Evolutionary conservation across 805 yeast species (phyloP), one percentile per base, ranked within the genome.

Genomic region (Starmera quercuum): DNA sequence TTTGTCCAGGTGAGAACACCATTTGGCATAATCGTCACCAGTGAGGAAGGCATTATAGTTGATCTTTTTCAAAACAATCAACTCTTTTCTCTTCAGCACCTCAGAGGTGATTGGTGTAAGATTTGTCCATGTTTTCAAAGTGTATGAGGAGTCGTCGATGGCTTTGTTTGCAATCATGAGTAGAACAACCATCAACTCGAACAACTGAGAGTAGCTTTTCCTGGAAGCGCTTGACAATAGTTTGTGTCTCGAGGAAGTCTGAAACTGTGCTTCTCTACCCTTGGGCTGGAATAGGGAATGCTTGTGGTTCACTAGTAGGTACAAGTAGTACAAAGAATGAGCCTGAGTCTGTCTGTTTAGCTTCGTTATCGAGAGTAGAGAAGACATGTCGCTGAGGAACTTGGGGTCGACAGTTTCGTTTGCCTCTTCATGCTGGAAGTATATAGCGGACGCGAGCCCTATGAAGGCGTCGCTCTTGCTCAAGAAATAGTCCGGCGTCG

Each of bases 71-170:
- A 51, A 31, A 6, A 49, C 41, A 3, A 22, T 23, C 9, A 51
- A 35, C 20, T 51, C 56, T 7, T 33, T 36, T 5, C 26, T 32
- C 17, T 43, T 47, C 7, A 51, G 26, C n/a, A 18, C 11, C 2
- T 40, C 20, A 3, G 37, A 31, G 1, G 39, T 30, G 12, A 51
- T 29, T 4, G 44, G 38, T 5, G 60, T 49, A 8, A 55, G 31
- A 35, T 45, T 47, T 14, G 49, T 53, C 77, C 77, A 71, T 7
- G 76, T 71, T 41, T 68, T 68, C 43, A 67, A 54, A 2, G 75
- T 68, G 39, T 68, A 71, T 27, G 68, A 62, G 33, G 66, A 72
- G 42, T 71, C 77, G 45, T 71, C 72, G 37, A 53, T 58, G 16
- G 65, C 53, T 47, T 71, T 71, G 48, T 71, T 70, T 53, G 56